phyloP scores from a whole-genome alignment of 768 basidiomycete species.

The Tylopilus plumbeoviolaceoides region DNA sequence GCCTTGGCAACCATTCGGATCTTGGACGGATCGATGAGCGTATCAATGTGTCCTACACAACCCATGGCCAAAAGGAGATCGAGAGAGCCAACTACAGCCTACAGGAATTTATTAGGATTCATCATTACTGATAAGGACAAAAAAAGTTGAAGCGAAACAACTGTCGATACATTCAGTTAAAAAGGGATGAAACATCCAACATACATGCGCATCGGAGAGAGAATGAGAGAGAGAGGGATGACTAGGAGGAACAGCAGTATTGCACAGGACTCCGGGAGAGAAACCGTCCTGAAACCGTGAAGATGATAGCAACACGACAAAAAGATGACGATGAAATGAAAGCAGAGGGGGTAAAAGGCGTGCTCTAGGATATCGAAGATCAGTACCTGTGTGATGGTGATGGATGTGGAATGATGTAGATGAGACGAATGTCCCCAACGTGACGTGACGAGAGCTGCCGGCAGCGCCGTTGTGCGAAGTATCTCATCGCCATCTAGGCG shows the following conservation, averaged over 20 bases:
- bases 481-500: conserved; percentile 29
- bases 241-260: conserved; percentile 14
- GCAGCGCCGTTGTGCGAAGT: conserved; percentile 16
- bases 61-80: not conserved
- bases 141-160: conserved; percentile 3
- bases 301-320: no score
- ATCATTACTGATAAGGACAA: conserved; percentile 17
- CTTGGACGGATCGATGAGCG: not conserved
- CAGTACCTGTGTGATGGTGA: conserved; percentile 4
- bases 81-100: not conserved
- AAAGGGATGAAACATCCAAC: conserved; percentile 2
- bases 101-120: conserved; percentile 1
- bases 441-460: conserved; percentile 13
- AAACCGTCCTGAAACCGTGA: conserved; percentile 6
- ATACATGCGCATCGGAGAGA: conserved; percentile 3
- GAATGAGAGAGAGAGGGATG: no score
- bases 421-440: conserved; percentile 7
- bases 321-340: conserved; percentile 12
- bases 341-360: conserved; percentile 14
- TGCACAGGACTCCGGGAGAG: not conserved
- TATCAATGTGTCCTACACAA: not conserved
- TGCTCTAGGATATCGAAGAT: conserved; percentile 27
- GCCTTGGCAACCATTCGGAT: not conserved
- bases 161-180: conserved; percentile 28
- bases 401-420: conserved; percentile 6